Evolutionary conservation across 805 yeast species (phyloP), one percentile per base, ranked within the genome.

Genomic region (Candida gorgasii): DNA sequence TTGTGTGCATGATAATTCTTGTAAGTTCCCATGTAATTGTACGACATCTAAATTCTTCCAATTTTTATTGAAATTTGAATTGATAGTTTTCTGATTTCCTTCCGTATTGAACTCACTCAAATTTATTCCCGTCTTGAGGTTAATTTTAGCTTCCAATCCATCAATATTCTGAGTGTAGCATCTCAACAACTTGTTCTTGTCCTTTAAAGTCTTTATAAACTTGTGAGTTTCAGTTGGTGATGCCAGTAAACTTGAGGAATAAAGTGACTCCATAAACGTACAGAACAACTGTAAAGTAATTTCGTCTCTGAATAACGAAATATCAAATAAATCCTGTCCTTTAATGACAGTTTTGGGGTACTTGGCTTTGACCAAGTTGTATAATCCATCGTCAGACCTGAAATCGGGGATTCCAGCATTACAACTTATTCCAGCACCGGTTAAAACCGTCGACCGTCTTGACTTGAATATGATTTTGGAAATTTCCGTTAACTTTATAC

Each of bases 381-480:
- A 90, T 8, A 90, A 73, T 2, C 98, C 98, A 51, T 84, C 79
- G 8, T 82, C 69, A 3, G 95, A 86, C 43, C 98, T 74, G 60
- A 90, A 90, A 59, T 92, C 98, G 3, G 99, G 99, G 36, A 92
- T 93, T 0, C 99, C 98, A 1, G 98, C 97, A 58, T 86, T 88
- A 59, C 97, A 89, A 12, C 97, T 88, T 45, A 92, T 89, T 0
- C 99, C 99, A 2, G 99, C 99, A 6, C 99, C 98, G 0, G 97
- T 89, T 42, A 90, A 69, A 3, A 86, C 73, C 15, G 85, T 72
- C n/a, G 82, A 67, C 53, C 75, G 80, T 41, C 75, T 78, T 22
- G 90, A 72, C 50, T 83, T 71, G 47, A 61, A 62, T 1, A 80
- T 65, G 28, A 54, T 39, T 51, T 67, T 69, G 40, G 72, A 63